Base-by-base conservation (phyloP, 352 stramenopile species). In the Pythium utonaiense region DNA sequence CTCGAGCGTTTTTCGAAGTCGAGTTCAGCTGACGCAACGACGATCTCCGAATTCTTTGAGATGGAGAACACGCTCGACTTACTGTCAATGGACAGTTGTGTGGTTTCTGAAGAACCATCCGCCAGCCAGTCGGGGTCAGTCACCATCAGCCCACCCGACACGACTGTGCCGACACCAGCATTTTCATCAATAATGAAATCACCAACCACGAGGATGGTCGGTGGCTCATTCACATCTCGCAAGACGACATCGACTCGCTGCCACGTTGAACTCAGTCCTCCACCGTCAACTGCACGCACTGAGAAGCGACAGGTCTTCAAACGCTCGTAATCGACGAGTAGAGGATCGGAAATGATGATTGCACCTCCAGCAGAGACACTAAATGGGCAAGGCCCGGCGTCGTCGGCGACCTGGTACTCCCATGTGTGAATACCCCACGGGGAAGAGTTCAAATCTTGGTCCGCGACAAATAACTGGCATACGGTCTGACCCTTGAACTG, bases 181-280 rank as follows among this genome's bases (percentile, higher is more conserved):
- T 74, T 71, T 54, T 74, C 67, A 22, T 66, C 60, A 22, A 73
- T 65, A 14, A 52, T 28, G 49, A 70, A 61, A 3, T 41, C 30
- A 1, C 16, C 22, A 1, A 40, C 17, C 3, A 22, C 25, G 19
- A 33, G 6, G 8, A 71, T 60, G 0, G 67, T 48, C 8, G 67
- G 67, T 28, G 30, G 1, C 34, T 74, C 67, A 28, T 71, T 71
- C 3, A 74, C 22, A 30, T 74, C 67, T 41, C 41, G 47, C 16
- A 74, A 33, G 21, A 25, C n/a, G n/a, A 74, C 53, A 16, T 57
- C 45, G 7, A 74, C 40, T 0, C 28, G 14, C 17, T 74, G 67
- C 57, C 58, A 67, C 9, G 57, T 28, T 1, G 67, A 65, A 5
- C 10, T 28, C n/a, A 71, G 38, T 10, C 58, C 58, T 16, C 53